Conservation (phyloP, 768 basidiomycete species). For the Mycena pura region DNA sequence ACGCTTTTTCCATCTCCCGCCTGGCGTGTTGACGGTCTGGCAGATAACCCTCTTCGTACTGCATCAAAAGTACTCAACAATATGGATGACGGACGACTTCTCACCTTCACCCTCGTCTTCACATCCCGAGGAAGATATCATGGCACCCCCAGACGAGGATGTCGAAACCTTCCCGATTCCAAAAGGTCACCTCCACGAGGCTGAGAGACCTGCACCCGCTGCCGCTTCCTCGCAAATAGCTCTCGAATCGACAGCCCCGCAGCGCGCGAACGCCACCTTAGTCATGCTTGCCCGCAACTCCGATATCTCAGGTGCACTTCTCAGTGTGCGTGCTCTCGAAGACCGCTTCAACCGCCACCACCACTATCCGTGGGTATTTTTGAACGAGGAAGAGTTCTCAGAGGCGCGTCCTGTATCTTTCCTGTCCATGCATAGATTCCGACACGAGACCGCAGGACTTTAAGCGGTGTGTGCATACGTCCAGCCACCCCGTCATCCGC, state of each 20-base stretch:
- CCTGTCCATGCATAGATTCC: not conserved
- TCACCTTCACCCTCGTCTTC: too few relatives aligned
- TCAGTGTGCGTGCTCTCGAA: constrained; percentile 62
- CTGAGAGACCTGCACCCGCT: not conserved
- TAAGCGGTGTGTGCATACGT: too few relatives aligned
- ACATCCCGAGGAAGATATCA: too few relatives aligned
- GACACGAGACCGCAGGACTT: too few relatives aligned
- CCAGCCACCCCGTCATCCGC: too few relatives aligned
- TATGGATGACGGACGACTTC: not conserved
- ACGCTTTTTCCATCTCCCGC: not conserved
- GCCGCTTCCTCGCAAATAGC: not conserved
- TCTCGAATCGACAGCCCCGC: not conserved
- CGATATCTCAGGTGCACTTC: constrained; percentile 51
- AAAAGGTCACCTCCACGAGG: not conserved
- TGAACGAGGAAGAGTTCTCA: constrained; percentile 67
- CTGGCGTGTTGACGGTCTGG: not conserved
- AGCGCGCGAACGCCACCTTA: constrained; percentile 64
- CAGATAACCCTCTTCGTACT: not conserved
- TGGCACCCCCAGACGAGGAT: too few relatives aligned
- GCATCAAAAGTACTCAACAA: constrained; percentile 7
- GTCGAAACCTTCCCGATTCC: too few relatives aligned
- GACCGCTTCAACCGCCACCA: constrained; percentile 63
- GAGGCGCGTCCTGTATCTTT: constrained; percentile 35
- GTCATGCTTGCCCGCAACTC: constrained; percentile 60
- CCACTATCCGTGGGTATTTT: constrained; percentile 67